Evolutionary conservation across 2,329 filamentous ascomycete species (phyloP), one percentile per base, ranked within the genome.

Genomic region (Cladophialophora carrionii): DNA sequence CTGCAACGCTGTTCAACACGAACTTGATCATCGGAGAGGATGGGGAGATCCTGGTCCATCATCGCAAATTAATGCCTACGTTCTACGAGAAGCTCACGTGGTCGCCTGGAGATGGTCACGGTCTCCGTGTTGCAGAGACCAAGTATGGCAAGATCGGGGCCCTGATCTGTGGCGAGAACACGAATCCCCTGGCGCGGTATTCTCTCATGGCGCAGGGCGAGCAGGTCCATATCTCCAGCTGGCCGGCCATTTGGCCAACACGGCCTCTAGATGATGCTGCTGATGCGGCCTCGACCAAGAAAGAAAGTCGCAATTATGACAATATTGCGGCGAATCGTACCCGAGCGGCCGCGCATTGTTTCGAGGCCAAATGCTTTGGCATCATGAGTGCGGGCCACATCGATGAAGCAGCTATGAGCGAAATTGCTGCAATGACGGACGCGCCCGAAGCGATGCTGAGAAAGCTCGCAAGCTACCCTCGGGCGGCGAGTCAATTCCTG

Each of bases 41-140:
- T 3, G 83, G 84, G 0, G 70, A 80, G 2, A 74, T 85, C 1
- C 63, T 83, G 1, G 78, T 81, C 0, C 83, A 85, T 62, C 83
- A 85, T 63, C 76, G 84, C 1, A 86, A 86, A 62, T 71, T 86
- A 0, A 77, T 83, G 71, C 82, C 84, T 0, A 86, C 83, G 0
- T 86, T 85, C 71, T 85, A 81, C 64, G 84, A 86, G 73, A 85
- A 85, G 67, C 68, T 86, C 24, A 83, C 79, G 0, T 86, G 84
- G 84, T 76, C 76, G 0, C 78, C 79, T 1, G 84, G 84, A 0
- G 84, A 86, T 68, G 84, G 83, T 0, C 62, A 79, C 31, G 84
- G 84, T 0, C 68, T 86, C 3, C 74, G 73, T 0, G 78, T 85
- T 0, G 78, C 79, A 0, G 76, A 83, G 0, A 83, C 81, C 0